Base-by-base conservation (phyloP, 1,284 basidiomycete species). In the Apiotrichum gracile region DNA sequence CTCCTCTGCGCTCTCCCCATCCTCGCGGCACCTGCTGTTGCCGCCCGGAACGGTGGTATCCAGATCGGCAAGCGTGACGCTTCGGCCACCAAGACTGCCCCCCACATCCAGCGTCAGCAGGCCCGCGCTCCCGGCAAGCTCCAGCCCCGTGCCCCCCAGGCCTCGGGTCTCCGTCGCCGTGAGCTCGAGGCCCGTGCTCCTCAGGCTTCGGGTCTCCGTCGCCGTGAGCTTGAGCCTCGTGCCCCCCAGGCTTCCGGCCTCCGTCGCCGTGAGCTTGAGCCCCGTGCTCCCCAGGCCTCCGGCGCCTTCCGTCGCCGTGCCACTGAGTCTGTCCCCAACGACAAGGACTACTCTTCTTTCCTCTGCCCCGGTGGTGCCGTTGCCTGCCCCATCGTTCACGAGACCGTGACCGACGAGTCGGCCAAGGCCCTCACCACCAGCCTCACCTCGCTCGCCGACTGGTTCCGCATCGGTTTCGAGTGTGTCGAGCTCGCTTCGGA, bases 391-490 rank as follows among this genome's bases (percentile, higher is more conserved):
- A 66, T 73, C 39, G 52, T 50, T 25, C 54, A 53, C 27, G 64
- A 61, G 7, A 48, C 60, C 17, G 55, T 69, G 26, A 66, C 69
- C 17, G 47, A 62, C 8, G 64, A 65, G 45, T 57, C 60, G 0
- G 62, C 64, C 8, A 54, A 51, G 4, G 52, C 57, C 39, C 62
- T 75, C 21, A 62, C 66, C 19, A 48, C 34, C 14, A 61, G 64
- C 47, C 61, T 77, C 45, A 62, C 61, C 33, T 64, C 60, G 19
- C 51, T 77, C 22, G 70, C 70, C 8, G 72, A 75, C 57, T 77
- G 75, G 74, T 75, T 77, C 67, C 69, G 65, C 44, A 57, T 73
- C 40, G 75, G 74, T 5, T 77, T 77, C 55, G 74, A 77, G 60
- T 77, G 75, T 51, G 61, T 75, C 42, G 74, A 76, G 52, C 60